Evolutionary conservation across 805 yeast species (phyloP).

Genomic region (Ogataea polymorpha): DNA sequence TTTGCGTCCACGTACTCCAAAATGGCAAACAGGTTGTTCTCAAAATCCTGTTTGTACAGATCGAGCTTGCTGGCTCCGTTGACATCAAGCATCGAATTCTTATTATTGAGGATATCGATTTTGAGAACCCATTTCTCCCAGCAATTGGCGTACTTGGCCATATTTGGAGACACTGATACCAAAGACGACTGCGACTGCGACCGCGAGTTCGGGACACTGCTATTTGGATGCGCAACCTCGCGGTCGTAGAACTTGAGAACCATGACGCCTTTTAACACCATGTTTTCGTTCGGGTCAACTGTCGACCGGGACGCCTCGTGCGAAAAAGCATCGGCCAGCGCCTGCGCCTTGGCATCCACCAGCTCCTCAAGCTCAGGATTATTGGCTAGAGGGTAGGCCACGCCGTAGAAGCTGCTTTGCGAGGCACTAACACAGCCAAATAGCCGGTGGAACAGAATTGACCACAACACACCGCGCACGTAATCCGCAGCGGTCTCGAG

Average conservation of each 20-base stretch:
- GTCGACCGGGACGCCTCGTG: constrained; percentile 6
- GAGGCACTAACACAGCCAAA: constrained; percentile 65
- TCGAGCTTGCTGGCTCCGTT: constrained; percentile 17
- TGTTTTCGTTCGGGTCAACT: constrained; percentile 8
- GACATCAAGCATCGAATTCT: constrained; percentile 14
- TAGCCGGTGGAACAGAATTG: constrained; percentile 65
- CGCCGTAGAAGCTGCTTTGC: constrained; percentile 48
- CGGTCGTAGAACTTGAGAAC: constrained; percentile 32
- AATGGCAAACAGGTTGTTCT: constrained; percentile 41
- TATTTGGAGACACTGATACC: constrained; percentile 14
- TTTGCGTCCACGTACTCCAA: constrained; percentile 50
- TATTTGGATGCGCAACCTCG: constrained; percentile 31
- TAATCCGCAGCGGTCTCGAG: constrained; percentile 53
- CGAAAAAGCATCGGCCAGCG: constrained; percentile 28
- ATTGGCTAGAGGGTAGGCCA: constrained; percentile 53
- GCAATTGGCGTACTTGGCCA: constrained; percentile 41
- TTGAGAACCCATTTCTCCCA: constrained; percentile 75
- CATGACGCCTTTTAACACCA: constrained; percentile 31
- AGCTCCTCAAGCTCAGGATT: constrained; percentile 46
- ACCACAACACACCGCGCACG: constrained; percentile 57
- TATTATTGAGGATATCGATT: constrained; percentile 39
- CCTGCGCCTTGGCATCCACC: constrained; percentile 35
- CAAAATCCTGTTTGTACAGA: constrained; percentile 38
- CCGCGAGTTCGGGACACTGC: constrained; percentile 8
- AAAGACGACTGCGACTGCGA: constrained; percentile 21